Evolutionary conservation across 805 yeast species (phyloP).

Genomic region (Candida patagonica): DNA sequence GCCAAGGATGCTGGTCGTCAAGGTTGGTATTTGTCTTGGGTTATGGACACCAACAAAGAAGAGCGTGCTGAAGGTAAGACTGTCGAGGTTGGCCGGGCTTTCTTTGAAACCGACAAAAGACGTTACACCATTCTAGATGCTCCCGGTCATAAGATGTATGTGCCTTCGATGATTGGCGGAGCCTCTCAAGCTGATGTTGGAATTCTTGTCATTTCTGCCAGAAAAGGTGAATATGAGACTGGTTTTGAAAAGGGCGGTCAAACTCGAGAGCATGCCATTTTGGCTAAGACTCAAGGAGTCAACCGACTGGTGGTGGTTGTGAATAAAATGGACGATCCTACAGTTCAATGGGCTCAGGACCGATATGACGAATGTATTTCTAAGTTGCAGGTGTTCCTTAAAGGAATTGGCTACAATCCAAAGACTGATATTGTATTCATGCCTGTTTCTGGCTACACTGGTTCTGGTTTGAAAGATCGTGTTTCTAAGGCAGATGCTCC

Average conservation of each 20-base stretch:
- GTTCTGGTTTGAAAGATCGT: conserved; percentile 90
- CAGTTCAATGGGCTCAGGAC: conserved; percentile 91
- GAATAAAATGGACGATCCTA: conserved; percentile 98
- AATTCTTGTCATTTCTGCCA: conserved; percentile 90
- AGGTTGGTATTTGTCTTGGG: conserved; percentile 99
- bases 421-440: conserved; percentile 81
- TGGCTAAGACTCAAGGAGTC: conserved; percentile 98
- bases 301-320: conserved; percentile 87
- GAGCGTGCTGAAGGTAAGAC: conserved; percentile 99
- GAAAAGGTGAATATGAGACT: conserved; percentile 99
- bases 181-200: conserved; percentile 99
- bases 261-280: conserved; percentile 93
- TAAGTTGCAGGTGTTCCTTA: conserved; percentile 65
- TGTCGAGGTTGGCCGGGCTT: conserved; percentile 96
- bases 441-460: conserved; percentile 98
- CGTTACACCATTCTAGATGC: conserved; percentile 98
- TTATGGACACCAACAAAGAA: conserved; percentile 98
- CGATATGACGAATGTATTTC: conserved; percentile 92
- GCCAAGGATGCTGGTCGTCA: conserved; percentile 99
- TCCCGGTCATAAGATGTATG: conserved; percentile 99
- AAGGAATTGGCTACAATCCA: conserved; percentile 71
- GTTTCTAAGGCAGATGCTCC: conserved; percentile 65
- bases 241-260: conserved; percentile 99
- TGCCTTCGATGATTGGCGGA: conserved; percentile 99
- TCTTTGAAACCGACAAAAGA: conserved; percentile 95